Conservation (phyloP, 495 filamentous ascomycete species). For the Lophiostoma macrostomum region DNA sequence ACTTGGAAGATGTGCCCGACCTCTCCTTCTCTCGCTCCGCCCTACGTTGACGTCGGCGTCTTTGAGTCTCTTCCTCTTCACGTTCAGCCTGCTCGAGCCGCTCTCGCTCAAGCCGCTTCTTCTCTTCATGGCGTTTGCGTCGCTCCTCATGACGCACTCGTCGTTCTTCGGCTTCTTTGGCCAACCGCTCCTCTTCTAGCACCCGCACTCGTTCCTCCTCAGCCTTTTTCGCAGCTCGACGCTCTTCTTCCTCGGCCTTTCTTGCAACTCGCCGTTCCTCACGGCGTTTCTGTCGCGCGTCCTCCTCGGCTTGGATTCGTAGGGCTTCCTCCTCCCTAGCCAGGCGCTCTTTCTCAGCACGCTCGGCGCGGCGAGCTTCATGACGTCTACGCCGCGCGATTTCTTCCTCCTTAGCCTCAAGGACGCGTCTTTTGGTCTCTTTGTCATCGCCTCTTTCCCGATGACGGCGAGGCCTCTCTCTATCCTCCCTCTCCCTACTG, state of each 20-base stretch:
- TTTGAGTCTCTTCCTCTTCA: conserved; percentile 14
- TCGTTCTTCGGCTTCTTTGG: conserved; percentile 4
- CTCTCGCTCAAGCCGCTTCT: conserved; percentile 4
- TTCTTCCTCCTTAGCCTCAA: conserved; percentile 24
- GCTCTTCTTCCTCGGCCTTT: conserved; percentile 9
- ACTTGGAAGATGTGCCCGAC: background rate
- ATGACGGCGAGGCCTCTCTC: conserved; percentile 15
- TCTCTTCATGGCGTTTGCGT: conserved; percentile 14
- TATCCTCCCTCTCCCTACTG: conserved; percentile 14
- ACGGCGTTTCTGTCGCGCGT: conserved; percentile 69
- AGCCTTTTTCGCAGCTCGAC: background rate
- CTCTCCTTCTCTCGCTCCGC: conserved; percentile 22
- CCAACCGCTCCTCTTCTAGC: background rate
- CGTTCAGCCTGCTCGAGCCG: conserved; percentile 6
- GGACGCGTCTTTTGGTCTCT: conserved; percentile 23
- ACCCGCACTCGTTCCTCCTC: background rate
- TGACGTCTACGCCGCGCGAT: conserved; percentile 20
- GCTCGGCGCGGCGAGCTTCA: conserved; percentile 8
- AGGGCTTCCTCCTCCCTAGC: conserved; percentile 50
- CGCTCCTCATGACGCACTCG: conserved; percentile 1
- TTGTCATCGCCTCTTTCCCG: conserved; percentile 24
- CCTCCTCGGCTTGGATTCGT: conserved; percentile 62
- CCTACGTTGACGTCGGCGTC: conserved; percentile 17
- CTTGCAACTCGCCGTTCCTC: conserved; percentile 29
- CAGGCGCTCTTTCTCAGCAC: conserved; percentile 10